These are phyloP conservation scores for Candida oleophila DNA, from an alignment of 805 yeast genomes.

Conservation along the genomic window DNA sequence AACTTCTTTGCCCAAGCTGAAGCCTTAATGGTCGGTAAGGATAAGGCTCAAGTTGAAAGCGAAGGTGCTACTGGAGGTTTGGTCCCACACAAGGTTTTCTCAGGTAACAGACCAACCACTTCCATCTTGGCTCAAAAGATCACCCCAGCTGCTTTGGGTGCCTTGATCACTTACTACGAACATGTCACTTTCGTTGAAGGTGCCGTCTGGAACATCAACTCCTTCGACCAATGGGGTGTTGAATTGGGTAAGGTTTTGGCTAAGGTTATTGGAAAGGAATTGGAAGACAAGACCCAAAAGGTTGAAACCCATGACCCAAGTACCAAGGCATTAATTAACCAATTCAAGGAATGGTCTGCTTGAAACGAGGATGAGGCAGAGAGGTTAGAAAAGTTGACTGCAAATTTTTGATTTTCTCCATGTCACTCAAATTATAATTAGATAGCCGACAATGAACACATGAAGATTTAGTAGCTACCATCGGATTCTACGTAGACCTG, in stretches of 20 bases:
- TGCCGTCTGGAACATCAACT: slow-evolving; percentile 99
- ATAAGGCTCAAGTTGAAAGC: slow-evolving; percentile 73
- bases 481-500: too few relatives aligned
- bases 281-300: slow-evolving; percentile 53
- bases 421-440: too few relatives aligned
- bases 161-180: slow-evolving; percentile 97
- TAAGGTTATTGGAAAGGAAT: slow-evolving; percentile 89
- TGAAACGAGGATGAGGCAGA: neutral
- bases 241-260: slow-evolving; percentile 98
- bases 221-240: slow-evolving; percentile 99
- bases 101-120: slow-evolving; percentile 99
- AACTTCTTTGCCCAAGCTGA: slow-evolving; percentile 98
- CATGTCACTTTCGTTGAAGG: slow-evolving; percentile 97
- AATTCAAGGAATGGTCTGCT: slow-evolving; percentile 80
- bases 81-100: slow-evolving; percentile 93
- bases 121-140: slow-evolving; percentile 93
- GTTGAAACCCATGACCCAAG: slow-evolving; percentile 81
- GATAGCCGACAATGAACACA: neutral
- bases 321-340: slow-evolving; percentile 90
- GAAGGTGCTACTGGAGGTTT: slow-evolving; percentile 88
- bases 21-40: slow-evolving; percentile 95
- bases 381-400: neutral
- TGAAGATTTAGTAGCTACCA: neutral
- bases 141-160: slow-evolving; percentile 95
- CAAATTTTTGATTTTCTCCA: neutral